Evolutionary conservation across 768 basidiomycete genomes (phyloP), one percentile per base, ranked within the genome.

Genomic region (Rubroboletus pulcherrimus): DNA sequence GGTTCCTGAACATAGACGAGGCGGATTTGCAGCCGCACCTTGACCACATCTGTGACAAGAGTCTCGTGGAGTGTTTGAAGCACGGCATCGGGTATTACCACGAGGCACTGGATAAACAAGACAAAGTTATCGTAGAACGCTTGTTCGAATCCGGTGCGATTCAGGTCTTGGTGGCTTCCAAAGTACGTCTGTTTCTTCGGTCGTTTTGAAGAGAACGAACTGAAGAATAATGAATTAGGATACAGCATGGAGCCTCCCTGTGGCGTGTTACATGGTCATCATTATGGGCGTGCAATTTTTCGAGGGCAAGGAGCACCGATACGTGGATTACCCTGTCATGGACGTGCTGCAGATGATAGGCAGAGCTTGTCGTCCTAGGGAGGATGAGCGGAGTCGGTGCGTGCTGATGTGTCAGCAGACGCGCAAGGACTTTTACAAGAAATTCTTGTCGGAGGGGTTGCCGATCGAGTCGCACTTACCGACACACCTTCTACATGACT

Each of bases 301-400:
- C 63, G 95, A 98, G 71, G 96, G 96, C 66, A 91, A 93, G 72
- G 97, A 99, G 65, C 97, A 98, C 67, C 90, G 97, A 43, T 99
- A 99, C 62, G 81, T 95, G 61, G 97, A 98, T 71, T 98, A 98
- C 68, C 94, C 96, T 4, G 93, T 99, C 55, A 96, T 96, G 82
- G 96, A 98, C 63, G 91, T 99, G 7, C 81, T 98, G 2, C 97
- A 98, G 68, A 98, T 99, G 96, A 96, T 98, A 87, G 97, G 96
- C 41, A 84, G 87, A n/a, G 97, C 97, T 0, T 98, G 95, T 70
- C 87, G 95, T 15, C 96, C 97, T 7, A 71, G 75, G 39, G 84
- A 93, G 63, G 97, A 98, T 62, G 86, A 89, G 3, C 86, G 88
- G 55, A 94, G 92, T 63, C 89, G 93, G 14, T 98, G 96, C 65